These are phyloP conservation scores for Cynara cardunculus DNA, from an alignment of 129 eudicot species.

Conservation along the genomic window DNA sequence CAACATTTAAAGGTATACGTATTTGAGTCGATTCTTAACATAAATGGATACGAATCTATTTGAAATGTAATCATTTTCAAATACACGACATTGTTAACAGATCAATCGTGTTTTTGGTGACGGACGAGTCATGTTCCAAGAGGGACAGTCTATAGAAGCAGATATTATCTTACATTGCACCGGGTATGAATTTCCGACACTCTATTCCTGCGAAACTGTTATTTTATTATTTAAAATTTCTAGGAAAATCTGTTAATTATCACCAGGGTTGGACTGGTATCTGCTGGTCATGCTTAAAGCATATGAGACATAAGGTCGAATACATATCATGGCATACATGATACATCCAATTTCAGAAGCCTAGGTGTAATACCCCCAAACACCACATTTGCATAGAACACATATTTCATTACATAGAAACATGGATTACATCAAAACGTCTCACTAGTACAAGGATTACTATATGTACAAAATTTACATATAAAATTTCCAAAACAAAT, in stretches of 20 bases:
- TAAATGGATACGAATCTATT: neutral
- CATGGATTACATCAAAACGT: no score
- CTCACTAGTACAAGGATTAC: no score
- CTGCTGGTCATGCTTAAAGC: neutral
- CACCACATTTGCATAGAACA: no score
- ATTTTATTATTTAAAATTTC: neutral
- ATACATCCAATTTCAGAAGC: neutral
- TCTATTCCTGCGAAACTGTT: no score
- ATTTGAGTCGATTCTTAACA: neutral
- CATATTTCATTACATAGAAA: no score
- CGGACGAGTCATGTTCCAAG: conserved; percentile 50
- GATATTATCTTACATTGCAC: conserved; percentile 68
- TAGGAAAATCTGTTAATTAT: neutral
- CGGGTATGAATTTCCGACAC: conserved; percentile 40
- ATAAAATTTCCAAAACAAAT: no score
- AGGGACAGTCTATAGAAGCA: conserved; percentile 45
- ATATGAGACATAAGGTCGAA: neutral
- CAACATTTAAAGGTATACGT: conserved; percentile 48
- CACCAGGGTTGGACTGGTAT: neutral
- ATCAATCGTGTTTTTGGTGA: conserved; percentile 40
- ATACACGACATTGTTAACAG: conserved; percentile 19
- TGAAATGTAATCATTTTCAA: neutral
- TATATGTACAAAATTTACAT: no score
- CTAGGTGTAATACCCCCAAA: no score
- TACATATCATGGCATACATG: neutral